Evolutionary conservation across 148 eudicot genomes (phyloP).

Genomic region (Rhododendron molle): DNA sequence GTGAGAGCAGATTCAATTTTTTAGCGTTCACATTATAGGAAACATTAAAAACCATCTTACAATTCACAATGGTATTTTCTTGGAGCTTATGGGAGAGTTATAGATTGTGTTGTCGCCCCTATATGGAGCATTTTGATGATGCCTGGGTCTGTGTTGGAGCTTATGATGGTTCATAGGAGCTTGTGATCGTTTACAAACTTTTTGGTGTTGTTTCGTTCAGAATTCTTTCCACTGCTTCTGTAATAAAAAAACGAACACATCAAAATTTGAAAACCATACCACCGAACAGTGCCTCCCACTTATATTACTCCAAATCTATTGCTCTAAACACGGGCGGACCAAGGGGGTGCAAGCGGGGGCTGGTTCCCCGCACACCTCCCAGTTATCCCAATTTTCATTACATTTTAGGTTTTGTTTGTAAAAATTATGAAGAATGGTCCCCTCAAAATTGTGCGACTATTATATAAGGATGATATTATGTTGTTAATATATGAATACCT

Average conservation of each 20-base stretch:
- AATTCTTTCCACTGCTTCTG: not conserved
- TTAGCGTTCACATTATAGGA: not conserved
- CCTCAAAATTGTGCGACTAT: too few species aligned
- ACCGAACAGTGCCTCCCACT: not conserved
- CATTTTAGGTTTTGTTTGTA: too few species aligned
- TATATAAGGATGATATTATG: too few species aligned
- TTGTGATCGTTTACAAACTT: not conserved
- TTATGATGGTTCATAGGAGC: not conserved
- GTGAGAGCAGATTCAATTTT: not conserved
- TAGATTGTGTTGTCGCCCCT: not conserved
- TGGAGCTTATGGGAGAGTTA: not conserved
- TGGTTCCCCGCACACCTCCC: too few species aligned
- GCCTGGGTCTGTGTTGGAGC: not conserved
- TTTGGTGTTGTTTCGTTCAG: not conserved
- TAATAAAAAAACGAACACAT: not conserved
- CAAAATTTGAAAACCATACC: not conserved
- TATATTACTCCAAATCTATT: not conserved
- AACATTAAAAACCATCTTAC: not conserved
- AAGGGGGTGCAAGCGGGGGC: too few species aligned
- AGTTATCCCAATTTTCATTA: too few species aligned
- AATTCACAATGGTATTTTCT: not conserved
- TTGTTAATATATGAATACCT: too few species aligned
- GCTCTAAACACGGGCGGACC: not conserved
- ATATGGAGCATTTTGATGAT: not conserved
- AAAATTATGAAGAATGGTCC: too few species aligned